A percentile compares a stretch with the other conserved stretches of the same genome.
phyloP scores from a whole-genome alignment of 2,329 filamentous ascomycete species.

The Sarocladium strictum region DNA sequence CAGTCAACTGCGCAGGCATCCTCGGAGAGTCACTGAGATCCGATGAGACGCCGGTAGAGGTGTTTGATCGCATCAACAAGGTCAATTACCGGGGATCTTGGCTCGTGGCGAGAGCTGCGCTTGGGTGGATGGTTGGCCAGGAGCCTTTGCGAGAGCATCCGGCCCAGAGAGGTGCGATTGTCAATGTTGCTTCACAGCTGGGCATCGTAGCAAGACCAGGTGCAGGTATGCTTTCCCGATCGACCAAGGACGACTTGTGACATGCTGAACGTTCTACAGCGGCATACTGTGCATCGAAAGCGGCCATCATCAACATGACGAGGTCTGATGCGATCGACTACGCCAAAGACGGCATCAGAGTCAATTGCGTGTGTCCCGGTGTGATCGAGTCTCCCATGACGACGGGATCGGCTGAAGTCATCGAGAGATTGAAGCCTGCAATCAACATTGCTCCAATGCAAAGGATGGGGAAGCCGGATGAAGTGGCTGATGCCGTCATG shows the following conservation, averaged over 20 bases:
- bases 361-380: constrained; percentile 35
- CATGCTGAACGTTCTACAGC: constrained; percentile 26
- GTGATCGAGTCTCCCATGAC: constrained; percentile 42
- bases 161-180: constrained; percentile 39
- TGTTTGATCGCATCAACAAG: constrained; percentile 47
- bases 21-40: constrained; percentile 35
- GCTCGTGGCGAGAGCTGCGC: constrained; percentile 38
- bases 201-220: constrained; percentile 41
- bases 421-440: constrained; percentile 31
- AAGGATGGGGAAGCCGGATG: constrained; percentile 42
- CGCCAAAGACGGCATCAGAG: constrained; percentile 32
- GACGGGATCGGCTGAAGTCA: constrained; percentile 31
- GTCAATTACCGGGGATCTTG: constrained; percentile 50
- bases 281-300: constrained; percentile 52
- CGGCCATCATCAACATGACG: constrained; percentile 53
- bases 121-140: constrained; percentile 40
- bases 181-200: constrained; percentile 48
- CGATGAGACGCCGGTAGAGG: constrained; percentile 37
- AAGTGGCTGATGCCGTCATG: constrained; percentile 42
- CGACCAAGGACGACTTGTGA: no score
- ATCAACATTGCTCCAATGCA: constrained; percentile 43
- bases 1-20: constrained; percentile 50
- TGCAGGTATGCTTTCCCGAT: constrained; percentile 24
- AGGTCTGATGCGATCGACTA: constrained; percentile 51
- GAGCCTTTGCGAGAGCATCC: constrained; percentile 33